These are phyloP conservation scores for Scenedesmus sp. DNA, from an alignment of 163 green algal species.

Conservation along the genomic window DNA sequence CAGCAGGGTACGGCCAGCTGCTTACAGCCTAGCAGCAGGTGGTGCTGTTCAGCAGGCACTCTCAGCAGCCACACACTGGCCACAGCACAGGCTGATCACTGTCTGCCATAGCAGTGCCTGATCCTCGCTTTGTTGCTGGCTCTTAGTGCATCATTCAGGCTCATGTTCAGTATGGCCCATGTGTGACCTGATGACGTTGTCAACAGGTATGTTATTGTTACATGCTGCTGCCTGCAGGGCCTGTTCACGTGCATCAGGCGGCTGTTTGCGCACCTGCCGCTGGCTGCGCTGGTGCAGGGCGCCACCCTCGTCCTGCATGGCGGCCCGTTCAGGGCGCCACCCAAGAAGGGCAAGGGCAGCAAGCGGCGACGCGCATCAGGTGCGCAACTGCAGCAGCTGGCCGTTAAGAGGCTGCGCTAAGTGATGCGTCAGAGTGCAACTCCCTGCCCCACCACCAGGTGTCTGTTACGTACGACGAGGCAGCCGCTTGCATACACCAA, in stretches of 20 bases:
- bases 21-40: background rate
- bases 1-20: background rate
- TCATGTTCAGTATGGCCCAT: too few species aligned
- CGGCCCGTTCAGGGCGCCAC: conserved; percentile 51
- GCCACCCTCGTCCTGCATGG: conserved; percentile 80
- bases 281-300: conserved; percentile 81
- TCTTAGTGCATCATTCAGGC: too few species aligned
- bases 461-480: too few species aligned
- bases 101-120: too few species aligned
- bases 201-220: background rate
- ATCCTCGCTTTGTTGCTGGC: too few species aligned
- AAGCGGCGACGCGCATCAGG: conserved; percentile 39
- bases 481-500: too few species aligned
- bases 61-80: too few species aligned
- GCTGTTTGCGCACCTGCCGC: conserved; percentile 84
- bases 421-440: background rate
- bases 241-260: conserved; percentile 69
- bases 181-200: background rate
- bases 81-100: too few species aligned
- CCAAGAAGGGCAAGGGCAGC: conserved; percentile 40
- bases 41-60: background rate
- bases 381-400: background rate
- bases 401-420: too few species aligned
- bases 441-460: background rate
- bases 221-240: conserved; percentile 18